These are phyloP conservation scores for Avicennia marina DNA, from an alignment of 257 asterid genomes.

Conservation along the genomic window DNA sequence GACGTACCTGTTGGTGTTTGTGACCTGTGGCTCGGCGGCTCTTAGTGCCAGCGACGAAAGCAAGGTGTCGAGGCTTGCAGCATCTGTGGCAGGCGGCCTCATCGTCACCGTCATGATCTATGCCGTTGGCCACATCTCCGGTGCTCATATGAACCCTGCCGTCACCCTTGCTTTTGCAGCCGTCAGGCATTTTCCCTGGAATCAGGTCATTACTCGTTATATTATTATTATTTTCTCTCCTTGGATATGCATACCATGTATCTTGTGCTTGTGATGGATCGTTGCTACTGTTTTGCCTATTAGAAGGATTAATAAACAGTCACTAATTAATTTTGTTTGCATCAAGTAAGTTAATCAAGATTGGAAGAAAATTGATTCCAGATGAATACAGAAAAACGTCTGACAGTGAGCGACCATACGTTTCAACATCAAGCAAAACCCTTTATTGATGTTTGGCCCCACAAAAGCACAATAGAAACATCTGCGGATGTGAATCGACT, in stretches of 20 bases:
- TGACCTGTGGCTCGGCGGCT: constrained; percentile 77
- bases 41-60: constrained; percentile 49
- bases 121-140: constrained; percentile 90
- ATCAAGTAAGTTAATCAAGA: too few species aligned
- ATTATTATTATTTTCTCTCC: neutral
- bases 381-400: too few species aligned
- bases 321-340: too few species aligned
- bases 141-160: constrained; percentile 95
- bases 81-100: constrained; percentile 79
- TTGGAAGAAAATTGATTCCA: too few species aligned
- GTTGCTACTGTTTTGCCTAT: too few species aligned
- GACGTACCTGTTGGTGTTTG: constrained; percentile 68
- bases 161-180: constrained; percentile 82
- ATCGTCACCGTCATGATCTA: constrained; percentile 87
- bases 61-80: constrained; percentile 64
- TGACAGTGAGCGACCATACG: too few species aligned
- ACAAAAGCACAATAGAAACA: too few species aligned
- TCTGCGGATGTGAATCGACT: too few species aligned
- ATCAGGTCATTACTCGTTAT: constrained; percentile 38
- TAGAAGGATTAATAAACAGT: too few species aligned
- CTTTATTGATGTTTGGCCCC: too few species aligned
- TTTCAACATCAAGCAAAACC: too few species aligned
- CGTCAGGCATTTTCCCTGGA: constrained; percentile 76
- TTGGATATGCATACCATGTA: neutral
- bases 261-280: too few species aligned